These are phyloP conservation scores for Daldinia vernicosa DNA, from an alignment of 495 filamentous ascomycete species.

Conservation along the genomic window DNA sequence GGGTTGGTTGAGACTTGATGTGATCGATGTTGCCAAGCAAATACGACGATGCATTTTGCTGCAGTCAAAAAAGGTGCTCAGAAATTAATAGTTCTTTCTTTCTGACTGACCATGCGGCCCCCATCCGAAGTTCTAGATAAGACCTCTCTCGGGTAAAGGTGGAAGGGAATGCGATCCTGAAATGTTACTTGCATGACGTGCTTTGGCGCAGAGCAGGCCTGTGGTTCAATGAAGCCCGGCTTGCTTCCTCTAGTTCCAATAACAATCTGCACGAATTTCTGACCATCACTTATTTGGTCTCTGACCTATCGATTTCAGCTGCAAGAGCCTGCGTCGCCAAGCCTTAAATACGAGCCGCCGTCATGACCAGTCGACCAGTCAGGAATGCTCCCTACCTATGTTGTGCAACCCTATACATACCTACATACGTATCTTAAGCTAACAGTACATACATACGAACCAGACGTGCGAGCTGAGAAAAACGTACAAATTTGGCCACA, in stretches of 20 bases:
- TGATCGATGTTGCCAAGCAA: constrained; percentile 10
- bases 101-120: background rate
- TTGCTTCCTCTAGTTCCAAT: constrained; percentile 4
- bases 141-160: constrained; percentile 18
- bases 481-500: background rate
- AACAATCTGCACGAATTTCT: constrained; percentile 1
- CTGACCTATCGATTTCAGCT: constrained; percentile 17
- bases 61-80: background rate
- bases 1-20: background rate
- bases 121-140: background rate
- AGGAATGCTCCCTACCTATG: constrained; percentile 29
- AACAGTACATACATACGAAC: background rate
- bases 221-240: constrained; percentile 20
- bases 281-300: constrained; percentile 1
- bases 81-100: background rate
- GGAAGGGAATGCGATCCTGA: constrained; percentile 9
- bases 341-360: constrained; percentile 38
- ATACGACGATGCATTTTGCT: background rate
- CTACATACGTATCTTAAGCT: background rate
- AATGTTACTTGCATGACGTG: constrained; percentile 25
- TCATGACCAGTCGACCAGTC: constrained; percentile 11
- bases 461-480: background rate
- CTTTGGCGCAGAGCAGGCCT: constrained; percentile 23
- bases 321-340: constrained; percentile 36
- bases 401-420: constrained; percentile 19